Evolutionary conservation across 495 filamentous ascomycete genomes (phyloP), one percentile per base, ranked within the genome.

Genomic region (Penicillium cinerascens): DNA sequence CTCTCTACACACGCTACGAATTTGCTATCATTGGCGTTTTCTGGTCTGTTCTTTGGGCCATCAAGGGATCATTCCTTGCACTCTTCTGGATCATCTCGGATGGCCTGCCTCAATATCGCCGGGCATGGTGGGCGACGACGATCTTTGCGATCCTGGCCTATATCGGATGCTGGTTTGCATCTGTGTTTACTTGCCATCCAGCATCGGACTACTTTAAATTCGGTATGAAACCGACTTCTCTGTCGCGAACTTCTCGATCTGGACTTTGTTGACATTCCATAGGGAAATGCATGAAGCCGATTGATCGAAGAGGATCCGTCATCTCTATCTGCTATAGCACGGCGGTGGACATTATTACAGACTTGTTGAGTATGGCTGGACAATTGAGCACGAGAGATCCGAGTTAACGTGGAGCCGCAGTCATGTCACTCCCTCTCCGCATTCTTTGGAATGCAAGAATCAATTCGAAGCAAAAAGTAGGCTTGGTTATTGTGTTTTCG

Each of bases 11-110:
- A 29, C 54, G 58, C 26, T 72, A 59, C 43, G 64, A 74, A 59
- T 77, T 78, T 47, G 63, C 70, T 38, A 74, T 77, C 51, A 71
- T 72, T 47, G 64, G 73, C 23, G 54, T 78, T 23, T 79, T 76
- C 62, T 79, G 76, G 76, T 69, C 60, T 2, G 62, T 75, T 7
- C 58, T 79, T 6, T 77, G 73, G 71, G 63, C 63, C 20, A 71
- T 79, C 48, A 78, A 79, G 61, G 74, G 63, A 8, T 66, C 71
- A 22, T 78, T 79, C 51, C 56, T 80, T 44, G 69, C 73, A 0
- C 58, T 79, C 0, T 80, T 74, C 59, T 73, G 63, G 63, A 63
- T 61, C 26, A 61, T 79, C 7, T 74, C 78, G 42, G 56, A 66
- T 11, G 63, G 70, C 16, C 50, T 78, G 22, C 50, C 57, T 18